Evolutionary conservation across 2,329 filamentous ascomycete genomes (phyloP).

Genomic region (Claviceps humidiphila): DNA sequence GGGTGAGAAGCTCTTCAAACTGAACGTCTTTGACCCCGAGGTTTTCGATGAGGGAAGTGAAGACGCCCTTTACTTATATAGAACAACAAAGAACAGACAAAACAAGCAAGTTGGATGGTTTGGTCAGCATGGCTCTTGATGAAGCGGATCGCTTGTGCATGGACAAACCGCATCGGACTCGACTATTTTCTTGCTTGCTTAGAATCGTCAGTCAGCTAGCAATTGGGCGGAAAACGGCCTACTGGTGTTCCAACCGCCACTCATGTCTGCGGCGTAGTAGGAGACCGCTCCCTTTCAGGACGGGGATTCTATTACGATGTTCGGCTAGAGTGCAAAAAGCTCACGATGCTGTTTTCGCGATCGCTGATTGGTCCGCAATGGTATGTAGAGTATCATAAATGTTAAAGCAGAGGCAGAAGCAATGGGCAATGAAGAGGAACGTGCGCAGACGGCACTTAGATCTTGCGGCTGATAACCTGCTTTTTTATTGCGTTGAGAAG

Average conservation of each 20-base stretch:
- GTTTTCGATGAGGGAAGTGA: constrained; percentile 85
- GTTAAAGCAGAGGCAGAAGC: not conserved
- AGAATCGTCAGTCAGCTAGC: constrained; percentile 1
- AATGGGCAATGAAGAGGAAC: not conserved
- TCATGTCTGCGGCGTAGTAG: constrained; percentile 32
- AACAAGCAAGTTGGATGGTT: not conserved
- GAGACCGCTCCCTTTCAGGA: not conserved
- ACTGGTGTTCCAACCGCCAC: constrained; percentile 91
- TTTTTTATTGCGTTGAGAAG: not conserved
- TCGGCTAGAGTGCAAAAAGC: not conserved
- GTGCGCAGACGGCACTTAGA: no score
- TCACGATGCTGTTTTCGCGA: not conserved
- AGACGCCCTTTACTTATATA: constrained; percentile 55
- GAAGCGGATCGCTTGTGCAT: not conserved
- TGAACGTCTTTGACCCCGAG: constrained; percentile 89
- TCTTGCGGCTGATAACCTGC: not conserved
- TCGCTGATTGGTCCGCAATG: not conserved
- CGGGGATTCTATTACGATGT: no score
- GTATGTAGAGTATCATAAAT: no score
- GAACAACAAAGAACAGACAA: not conserved
- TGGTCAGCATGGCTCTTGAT: not conserved
- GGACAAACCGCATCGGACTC: constrained; percentile 80
- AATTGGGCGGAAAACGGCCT: constrained; percentile 16
- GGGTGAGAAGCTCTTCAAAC: constrained; percentile 87
- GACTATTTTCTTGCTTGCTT: constrained; percentile 31